Percentiles rank a stretch among this genome's conserved stretches.
Conservation (phyloP, 805 yeast species). For the Diddensiella caesifluorescens region DNA sequence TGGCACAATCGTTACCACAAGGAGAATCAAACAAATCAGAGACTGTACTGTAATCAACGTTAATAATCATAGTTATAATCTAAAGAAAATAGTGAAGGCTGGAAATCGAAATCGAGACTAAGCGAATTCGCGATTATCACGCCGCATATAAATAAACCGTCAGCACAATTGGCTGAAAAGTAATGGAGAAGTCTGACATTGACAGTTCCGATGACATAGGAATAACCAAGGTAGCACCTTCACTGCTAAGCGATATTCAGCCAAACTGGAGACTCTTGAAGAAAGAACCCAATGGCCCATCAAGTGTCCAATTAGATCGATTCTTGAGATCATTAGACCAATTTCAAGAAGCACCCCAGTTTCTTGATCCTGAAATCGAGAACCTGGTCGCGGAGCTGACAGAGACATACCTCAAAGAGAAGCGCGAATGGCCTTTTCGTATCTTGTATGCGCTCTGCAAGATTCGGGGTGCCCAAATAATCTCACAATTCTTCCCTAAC, state of each 20-base stretch:
- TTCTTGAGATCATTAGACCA: slow-evolving; percentile 16
- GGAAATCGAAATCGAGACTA: too few species aligned
- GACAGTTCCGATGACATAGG: slow-evolving; percentile 21
- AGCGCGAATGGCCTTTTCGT: slow-evolving; percentile 25
- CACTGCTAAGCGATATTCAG: slow-evolving; percentile 13
- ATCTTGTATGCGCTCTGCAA: slow-evolving; percentile 58
- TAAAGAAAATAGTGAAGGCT: too few species aligned
- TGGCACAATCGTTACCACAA: too few species aligned
- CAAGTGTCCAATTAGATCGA: slow-evolving; percentile 1
- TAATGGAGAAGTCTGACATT: too few species aligned
- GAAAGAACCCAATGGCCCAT: background rate
- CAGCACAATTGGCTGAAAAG: too few species aligned
- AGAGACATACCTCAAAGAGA: background rate
- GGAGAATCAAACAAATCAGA: too few species aligned
- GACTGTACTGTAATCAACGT: too few species aligned
- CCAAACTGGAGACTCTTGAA: background rate
- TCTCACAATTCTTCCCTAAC: slow-evolving; percentile 55
- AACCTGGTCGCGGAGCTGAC: slow-evolving; percentile 8
- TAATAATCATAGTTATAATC: too few species aligned
- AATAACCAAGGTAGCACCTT: slow-evolving; percentile 20
- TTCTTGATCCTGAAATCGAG: slow-evolving; percentile 22
- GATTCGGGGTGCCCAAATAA: slow-evolving; percentile 58
- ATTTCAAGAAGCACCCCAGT: slow-evolving; percentile 27
- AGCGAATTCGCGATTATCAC: too few species aligned
- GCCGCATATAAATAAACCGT: too few species aligned